A percentile compares a stretch with the other conserved stretches of the same genome.
Evolutionary conservation across 768 basidiomycete genomes (phyloP).

Genomic region (Suillus subalutaceus): DNA sequence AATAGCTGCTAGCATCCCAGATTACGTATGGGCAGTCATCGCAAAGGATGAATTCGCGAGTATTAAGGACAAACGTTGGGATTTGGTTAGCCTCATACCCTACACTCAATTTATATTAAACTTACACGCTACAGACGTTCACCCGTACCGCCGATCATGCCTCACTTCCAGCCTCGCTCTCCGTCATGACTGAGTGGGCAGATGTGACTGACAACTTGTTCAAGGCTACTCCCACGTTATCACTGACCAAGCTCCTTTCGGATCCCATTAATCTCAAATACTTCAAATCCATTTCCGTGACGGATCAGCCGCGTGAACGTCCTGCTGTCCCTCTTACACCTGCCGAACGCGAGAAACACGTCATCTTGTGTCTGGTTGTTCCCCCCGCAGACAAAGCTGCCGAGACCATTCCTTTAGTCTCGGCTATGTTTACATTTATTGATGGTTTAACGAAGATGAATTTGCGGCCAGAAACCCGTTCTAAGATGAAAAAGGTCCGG

Average conservation of each 20-base stretch:
- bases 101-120: constrained; percentile 9
- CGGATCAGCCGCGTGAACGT: constrained; percentile 81
- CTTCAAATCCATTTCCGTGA: constrained; percentile 88
- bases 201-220: constrained; percentile 82
- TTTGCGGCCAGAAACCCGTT: constrained; percentile 80
- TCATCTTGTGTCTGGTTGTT: constrained; percentile 66
- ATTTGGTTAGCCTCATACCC: constrained; percentile 63
- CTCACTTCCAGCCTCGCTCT: constrained; percentile 59
- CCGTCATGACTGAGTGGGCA: constrained; percentile 87
- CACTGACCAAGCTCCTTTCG: constrained; percentile 59
- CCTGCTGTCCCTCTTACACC: constrained; percentile 56
- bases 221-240: constrained; percentile 52
- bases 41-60: constrained; percentile 75
- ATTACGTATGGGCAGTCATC: constrained; percentile 85
- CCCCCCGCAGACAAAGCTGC: constrained; percentile 52
- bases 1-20: constrained; percentile 45
- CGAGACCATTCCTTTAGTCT: constrained; percentile 61
- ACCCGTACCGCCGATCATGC: constrained; percentile 74
- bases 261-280: constrained; percentile 68
- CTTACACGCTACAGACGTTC: constrained; percentile 61
- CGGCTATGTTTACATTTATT: constrained; percentile 72
- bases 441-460: constrained; percentile 63
- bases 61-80: constrained; percentile 79
- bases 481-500: constrained; percentile 73
- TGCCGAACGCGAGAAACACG: constrained; percentile 65